phyloP scores from a whole-genome alignment of 2,329 filamentous ascomycete species.

The Penicillium hesseltinei region DNA sequence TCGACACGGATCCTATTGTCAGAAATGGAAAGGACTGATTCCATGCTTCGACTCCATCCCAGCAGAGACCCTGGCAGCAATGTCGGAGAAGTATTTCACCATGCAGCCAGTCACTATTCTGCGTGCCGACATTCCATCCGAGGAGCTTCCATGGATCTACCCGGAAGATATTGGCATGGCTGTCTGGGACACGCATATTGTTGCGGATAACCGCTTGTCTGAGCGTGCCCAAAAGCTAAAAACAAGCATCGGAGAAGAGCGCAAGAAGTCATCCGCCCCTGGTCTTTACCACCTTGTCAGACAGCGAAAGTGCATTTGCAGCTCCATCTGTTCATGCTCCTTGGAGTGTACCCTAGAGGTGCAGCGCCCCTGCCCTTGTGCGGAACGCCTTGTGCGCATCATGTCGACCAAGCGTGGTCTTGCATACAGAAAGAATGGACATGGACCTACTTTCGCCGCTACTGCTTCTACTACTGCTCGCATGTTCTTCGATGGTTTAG shows the following conservation, averaged over 20 bases:
- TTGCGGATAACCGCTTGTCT: conserved; percentile 33
- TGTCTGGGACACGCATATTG: conserved; percentile 27
- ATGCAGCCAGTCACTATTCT: conserved; percentile 20
- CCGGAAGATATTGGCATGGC: conserved; percentile 13
- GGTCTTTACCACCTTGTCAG: conserved; percentile 29
- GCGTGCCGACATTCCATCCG: conserved; percentile 13
- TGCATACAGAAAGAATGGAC: conserved; percentile 2
- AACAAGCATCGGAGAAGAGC: conserved; percentile 36
- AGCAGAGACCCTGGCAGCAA: conserved; percentile 27
- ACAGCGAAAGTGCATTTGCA: conserved; percentile 39
- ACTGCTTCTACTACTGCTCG: conserved; percentile 25
- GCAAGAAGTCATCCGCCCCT: conserved; percentile 26
- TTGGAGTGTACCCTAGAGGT: conserved; percentile 33
- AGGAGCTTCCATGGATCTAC: conserved; percentile 29
- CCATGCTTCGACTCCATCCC: conserved; percentile 32
- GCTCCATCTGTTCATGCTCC: conserved; percentile 33
- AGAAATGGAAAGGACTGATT: conserved; percentile 33
- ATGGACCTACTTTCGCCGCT: not conserved
- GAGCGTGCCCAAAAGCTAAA: conserved; percentile 36
- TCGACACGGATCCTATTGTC: conserved; percentile 21
- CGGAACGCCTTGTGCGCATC: conserved; percentile 34
- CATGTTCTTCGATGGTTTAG: conserved; percentile 33
- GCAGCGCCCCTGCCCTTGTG: conserved; percentile 36
- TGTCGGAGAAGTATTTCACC: conserved; percentile 40
- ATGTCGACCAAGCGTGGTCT: conserved; percentile 25